A percentile compares a stretch with the other conserved stretches of the same genome.
Evolutionary conservation across 352 stramenopile genomes (phyloP).

Genomic region (Phytophthora ramorum): DNA sequence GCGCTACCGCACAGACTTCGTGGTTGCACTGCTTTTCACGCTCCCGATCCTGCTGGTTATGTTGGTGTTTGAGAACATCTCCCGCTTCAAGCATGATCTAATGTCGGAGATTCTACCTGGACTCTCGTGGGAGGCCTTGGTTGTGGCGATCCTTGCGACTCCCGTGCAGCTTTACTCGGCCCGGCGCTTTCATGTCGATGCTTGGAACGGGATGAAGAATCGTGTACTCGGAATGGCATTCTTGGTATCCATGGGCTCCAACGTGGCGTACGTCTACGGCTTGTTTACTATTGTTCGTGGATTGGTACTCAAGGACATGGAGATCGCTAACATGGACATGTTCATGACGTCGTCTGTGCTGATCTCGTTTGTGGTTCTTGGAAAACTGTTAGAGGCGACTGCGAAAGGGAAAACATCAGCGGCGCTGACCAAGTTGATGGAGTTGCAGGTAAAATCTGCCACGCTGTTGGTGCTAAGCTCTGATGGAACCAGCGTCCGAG

Average conservation of each 20-base stretch:
- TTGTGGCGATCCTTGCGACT: constrained; percentile 87
- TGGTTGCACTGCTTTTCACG: constrained; percentile 89
- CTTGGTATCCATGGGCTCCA: constrained; percentile 95
- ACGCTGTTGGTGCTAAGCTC: constrained; percentile 83
- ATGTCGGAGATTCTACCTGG: constrained; percentile 56
- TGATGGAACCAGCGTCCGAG: constrained; percentile 46
- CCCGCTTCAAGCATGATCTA: constrained; percentile 46
- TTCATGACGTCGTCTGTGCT: constrained; percentile 98
- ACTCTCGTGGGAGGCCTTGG: constrained; percentile 65
- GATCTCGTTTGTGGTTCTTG: constrained; percentile 97
- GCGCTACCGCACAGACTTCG: constrained; percentile 80
- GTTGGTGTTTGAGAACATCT: constrained; percentile 78
- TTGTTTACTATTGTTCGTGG: constrained; percentile 86
- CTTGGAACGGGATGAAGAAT: constrained; percentile 90
- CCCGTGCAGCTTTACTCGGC: constrained; percentile 96
- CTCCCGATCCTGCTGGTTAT: constrained; percentile 94
- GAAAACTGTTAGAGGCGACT: constrained; percentile 95
- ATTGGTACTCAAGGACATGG: constrained; percentile 56
- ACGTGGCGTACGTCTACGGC: constrained; percentile 95
- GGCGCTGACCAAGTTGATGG: constrained; percentile 94
- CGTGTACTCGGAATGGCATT: constrained; percentile 96
- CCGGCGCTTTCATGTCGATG: constrained; percentile 93
- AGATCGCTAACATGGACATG: constrained; percentile 78
- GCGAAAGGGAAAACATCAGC: constrained; percentile 94
- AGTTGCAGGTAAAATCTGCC: constrained; percentile 94